Base-by-base conservation (phyloP, 2,329 filamentous ascomycete species). In the Colletotrichum sansevieriae region DNA sequence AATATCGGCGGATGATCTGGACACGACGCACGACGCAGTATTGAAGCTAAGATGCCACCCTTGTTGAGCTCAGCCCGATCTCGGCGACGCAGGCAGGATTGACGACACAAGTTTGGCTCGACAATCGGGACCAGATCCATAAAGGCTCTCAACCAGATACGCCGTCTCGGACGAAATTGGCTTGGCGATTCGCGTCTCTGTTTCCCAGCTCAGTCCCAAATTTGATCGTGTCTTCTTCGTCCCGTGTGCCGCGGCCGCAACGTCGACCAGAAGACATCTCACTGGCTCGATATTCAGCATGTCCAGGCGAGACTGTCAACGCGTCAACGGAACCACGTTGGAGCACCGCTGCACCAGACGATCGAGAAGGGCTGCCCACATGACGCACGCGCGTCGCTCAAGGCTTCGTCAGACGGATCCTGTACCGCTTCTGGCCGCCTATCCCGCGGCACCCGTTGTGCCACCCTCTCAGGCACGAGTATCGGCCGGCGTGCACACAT, bases 131-230 rank as follows among this genome's bases (percentile, higher is more conserved):
- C 39, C 35, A 33, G 37, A 44, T 57, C 22, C 44, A 55, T 15
- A 29, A 55, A 60, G 59, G 61, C 61, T 68, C 59, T 65, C 65
- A 35, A 65, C 65, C 33, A 65, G 54, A 68, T 44, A 68, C 65
- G 35, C 46, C n/a, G 55, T 13, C 61, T 65, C 33, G 41, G 22
- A 43, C 65, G 29, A 22, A 10, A 49, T 25, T 18, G 46, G 37
- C 54, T 59, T 68, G 61, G 65, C 65, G 47, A 39, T 49, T 37
- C 22, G 54, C 61, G 20, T 37, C n/a, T 29, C 52, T 2, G 22
- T 35, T 64, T 63, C 29, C 59, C 29, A 39, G 18, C 52, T 10
- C 43, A 20, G 41, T 51, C 58, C 20, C 49, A 54, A 22, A 47
- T 11, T 46, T 25, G 22, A 51, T 20, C 10, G 12, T 39, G 54